phyloP scores from a whole-genome alignment of 2,329 filamentous ascomycete species.

The Fusarium phyllophilum region DNA sequence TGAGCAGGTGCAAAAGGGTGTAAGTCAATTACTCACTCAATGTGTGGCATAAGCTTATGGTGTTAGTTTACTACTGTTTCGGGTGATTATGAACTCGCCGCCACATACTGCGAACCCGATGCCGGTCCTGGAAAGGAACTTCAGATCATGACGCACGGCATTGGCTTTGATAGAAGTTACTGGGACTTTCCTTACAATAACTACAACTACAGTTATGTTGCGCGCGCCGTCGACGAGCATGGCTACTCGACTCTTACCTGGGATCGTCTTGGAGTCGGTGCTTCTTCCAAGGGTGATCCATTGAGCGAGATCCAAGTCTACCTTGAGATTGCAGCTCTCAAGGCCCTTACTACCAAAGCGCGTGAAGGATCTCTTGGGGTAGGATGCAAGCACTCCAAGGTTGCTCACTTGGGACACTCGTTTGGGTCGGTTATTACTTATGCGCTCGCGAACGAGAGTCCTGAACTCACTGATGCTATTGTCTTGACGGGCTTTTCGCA shows the following conservation, averaged over 20 bases:
- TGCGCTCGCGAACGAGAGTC: constrained; percentile 62
- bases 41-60: not conserved
- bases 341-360: constrained; percentile 61
- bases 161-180: constrained; percentile 61
- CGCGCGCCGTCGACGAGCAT: constrained; percentile 62
- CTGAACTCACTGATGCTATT: constrained; percentile 65
- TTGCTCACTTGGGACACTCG: constrained; percentile 71
- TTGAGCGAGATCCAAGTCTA: constrained; percentile 68
- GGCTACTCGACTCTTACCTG: constrained; percentile 69
- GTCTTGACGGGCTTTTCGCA: constrained; percentile 70
- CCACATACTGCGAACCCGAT: constrained; percentile 70
- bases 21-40: constrained; percentile 37
- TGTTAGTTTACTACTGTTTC: constrained; percentile 59
- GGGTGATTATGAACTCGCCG: constrained; percentile 66
- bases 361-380: constrained; percentile 58
- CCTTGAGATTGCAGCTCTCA: constrained; percentile 68
- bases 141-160: constrained; percentile 55
- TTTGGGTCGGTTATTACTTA: constrained; percentile 71
- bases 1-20: constrained; percentile 55
- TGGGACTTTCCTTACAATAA: constrained; percentile 69
- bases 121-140: constrained; percentile 50
- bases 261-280: constrained; percentile 70
- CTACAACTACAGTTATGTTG: constrained; percentile 71
- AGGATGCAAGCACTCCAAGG: constrained; percentile 51
- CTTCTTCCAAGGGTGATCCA: constrained; percentile 67